These are phyloP conservation scores for Monilinia aucupariae DNA, from an alignment of 2,329 filamentous ascomycete species.

Conservation along the genomic window DNA sequence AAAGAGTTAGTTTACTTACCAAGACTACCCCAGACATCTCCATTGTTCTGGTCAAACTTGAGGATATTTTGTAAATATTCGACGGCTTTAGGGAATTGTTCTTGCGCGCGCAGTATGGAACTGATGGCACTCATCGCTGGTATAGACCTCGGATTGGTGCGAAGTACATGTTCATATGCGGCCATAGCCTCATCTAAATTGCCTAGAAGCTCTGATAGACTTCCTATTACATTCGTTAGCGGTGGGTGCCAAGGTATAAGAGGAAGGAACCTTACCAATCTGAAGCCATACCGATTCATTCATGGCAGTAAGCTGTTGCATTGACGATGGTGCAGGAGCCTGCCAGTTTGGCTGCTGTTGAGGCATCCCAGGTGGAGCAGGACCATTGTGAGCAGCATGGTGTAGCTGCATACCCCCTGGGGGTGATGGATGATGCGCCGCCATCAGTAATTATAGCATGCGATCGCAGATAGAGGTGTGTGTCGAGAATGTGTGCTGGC, in stretches of 20 bases:
- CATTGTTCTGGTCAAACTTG: conserved; percentile 82
- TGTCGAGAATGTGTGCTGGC: conserved; percentile 9
- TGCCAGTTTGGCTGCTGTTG: conserved; percentile 36
- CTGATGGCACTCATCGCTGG: conserved; percentile 92
- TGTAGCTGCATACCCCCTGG: conserved; percentile 53
- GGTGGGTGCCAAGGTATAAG: conserved; percentile 18
- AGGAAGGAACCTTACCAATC: conserved; percentile 60
- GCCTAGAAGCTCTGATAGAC: conserved; percentile 79
- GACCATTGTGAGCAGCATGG: conserved; percentile 27
- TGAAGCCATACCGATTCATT: conserved; percentile 91
- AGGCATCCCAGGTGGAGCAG: conserved; percentile 30
- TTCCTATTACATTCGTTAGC: conserved; percentile 52
- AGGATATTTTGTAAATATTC: conserved; percentile 89
- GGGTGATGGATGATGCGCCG: conserved; percentile 35
- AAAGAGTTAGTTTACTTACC: conserved; percentile 50
- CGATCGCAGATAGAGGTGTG: neutral
- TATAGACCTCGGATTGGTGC: conserved; percentile 82
- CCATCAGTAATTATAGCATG: conserved; percentile 25
- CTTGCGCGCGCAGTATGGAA: conserved; percentile 81
- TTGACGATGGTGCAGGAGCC: conserved; percentile 30
- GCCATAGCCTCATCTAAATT: conserved; percentile 83
- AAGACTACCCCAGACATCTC: conserved; percentile 93
- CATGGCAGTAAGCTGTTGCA: conserved; percentile 68
- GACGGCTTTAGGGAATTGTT: conserved; percentile 89
- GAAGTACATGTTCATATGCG: conserved; percentile 84